Evolutionary conservation across 495 filamentous ascomycete genomes (phyloP).

Genomic region (Daldinia childiae): DNA sequence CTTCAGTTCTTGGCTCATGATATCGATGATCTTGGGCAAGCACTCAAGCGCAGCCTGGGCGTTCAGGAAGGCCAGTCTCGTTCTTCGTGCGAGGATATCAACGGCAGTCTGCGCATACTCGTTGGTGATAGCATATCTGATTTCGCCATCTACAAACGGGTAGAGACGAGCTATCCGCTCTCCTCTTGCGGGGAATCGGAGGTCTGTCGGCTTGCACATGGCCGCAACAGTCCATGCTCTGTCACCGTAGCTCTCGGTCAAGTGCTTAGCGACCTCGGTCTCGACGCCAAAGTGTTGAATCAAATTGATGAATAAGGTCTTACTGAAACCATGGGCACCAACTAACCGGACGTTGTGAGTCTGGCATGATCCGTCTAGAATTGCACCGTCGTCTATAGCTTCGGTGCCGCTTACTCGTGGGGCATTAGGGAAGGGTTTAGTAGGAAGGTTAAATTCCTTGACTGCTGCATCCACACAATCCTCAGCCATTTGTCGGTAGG

Average conservation of each 20-base stretch:
- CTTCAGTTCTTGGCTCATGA: slow-evolving; percentile 88
- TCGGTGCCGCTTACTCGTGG: slow-evolving; percentile 84
- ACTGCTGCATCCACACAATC: slow-evolving; percentile 94
- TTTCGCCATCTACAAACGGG: slow-evolving; percentile 96
- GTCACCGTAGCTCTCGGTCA: slow-evolving; percentile 91
- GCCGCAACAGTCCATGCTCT: slow-evolving; percentile 95
- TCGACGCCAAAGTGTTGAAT: slow-evolving; percentile 98
- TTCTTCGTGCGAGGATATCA: slow-evolving; percentile 89
- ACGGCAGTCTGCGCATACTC: slow-evolving; percentile 96
- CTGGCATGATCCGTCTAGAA: slow-evolving; percentile 85
- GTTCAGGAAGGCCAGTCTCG: slow-evolving; percentile 91
- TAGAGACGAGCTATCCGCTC: slow-evolving; percentile 83
- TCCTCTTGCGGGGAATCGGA: slow-evolving; percentile 88
- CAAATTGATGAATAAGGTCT: slow-evolving; percentile 97
- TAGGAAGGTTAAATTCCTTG: slow-evolving; percentile 74
- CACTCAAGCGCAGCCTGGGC: slow-evolving; percentile 94
- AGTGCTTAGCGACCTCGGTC: slow-evolving; percentile 92
- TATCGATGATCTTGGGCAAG: slow-evolving; percentile 86
- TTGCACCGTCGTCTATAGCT: slow-evolving; percentile 74
- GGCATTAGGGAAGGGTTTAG: slow-evolving; percentile 64
- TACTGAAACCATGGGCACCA: slow-evolving; percentile 92
- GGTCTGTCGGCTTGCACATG: slow-evolving; percentile 79
- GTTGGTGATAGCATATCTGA: slow-evolving; percentile 87
- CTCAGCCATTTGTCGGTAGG: slow-evolving; percentile 98
- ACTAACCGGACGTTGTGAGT: slow-evolving; percentile 90